phyloP scores from a whole-genome alignment of 2,329 filamentous ascomycete genomes.

The Penicillium sp. region DNA sequence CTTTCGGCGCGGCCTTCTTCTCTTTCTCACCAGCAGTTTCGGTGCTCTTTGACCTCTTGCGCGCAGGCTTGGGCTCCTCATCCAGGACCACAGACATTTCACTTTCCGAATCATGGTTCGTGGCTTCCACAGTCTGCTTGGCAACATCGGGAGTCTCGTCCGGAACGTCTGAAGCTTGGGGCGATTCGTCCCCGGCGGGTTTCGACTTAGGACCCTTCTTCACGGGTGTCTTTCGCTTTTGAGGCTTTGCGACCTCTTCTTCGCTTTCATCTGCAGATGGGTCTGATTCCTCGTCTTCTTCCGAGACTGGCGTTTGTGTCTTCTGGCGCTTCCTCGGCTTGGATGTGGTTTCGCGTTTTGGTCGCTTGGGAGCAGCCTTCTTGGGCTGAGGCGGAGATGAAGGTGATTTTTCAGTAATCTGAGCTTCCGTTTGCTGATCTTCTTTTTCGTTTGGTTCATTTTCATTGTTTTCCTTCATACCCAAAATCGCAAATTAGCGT shows the following conservation, averaged over 20 bases:
- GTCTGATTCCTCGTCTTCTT: slow-evolving; percentile 16
- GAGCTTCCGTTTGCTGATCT: neutral
- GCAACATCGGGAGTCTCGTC: slow-evolving; percentile 13
- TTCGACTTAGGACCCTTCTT: slow-evolving; percentile 11
- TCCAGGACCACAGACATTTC: slow-evolving; percentile 75
- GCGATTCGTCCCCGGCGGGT: slow-evolving; percentile 5
- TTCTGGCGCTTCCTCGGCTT: slow-evolving; percentile 36
- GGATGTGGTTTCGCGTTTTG: slow-evolving; percentile 19
- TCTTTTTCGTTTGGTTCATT: slow-evolving; percentile 14
- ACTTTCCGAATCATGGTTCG: slow-evolving; percentile 53
- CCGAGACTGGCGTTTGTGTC: slow-evolving; percentile 26
- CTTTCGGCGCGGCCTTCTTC: slow-evolving; percentile 33
- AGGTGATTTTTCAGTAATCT: slow-evolving; percentile 10
- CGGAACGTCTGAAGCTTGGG: slow-evolving; percentile 12
- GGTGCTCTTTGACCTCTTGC: slow-evolving; percentile 43
- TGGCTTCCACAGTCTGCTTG: slow-evolving; percentile 31
- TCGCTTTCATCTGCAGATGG: slow-evolving; percentile 20
- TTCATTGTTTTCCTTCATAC: slow-evolving; percentile 33
- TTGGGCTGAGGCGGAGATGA: slow-evolving; percentile 18
- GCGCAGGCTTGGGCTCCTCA: slow-evolving; percentile 59
- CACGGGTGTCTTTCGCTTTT: slow-evolving; percentile 11
- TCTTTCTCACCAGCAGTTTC: slow-evolving; percentile 28
- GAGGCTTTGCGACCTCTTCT: slow-evolving; percentile 20
- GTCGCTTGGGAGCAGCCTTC: slow-evolving; percentile 27
- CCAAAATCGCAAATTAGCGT: slow-evolving; percentile 4